Percentiles rank a stretch among this genome's conserved stretches.
Evolutionary conservation across 257 asterid genomes (phyloP).

Genomic region (Primulina eburnea): DNA sequence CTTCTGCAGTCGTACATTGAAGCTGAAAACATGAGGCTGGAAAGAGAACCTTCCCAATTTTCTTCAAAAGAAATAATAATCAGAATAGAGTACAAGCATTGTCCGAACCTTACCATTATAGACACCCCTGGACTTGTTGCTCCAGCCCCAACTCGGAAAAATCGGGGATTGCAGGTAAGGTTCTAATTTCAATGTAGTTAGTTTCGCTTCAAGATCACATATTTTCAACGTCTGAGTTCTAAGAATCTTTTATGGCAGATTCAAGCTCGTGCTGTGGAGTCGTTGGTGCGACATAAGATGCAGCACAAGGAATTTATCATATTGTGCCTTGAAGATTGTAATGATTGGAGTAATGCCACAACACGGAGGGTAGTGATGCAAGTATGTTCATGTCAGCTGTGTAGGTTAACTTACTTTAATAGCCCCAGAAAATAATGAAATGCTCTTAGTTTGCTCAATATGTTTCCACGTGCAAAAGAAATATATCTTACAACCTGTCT

Average conservation of each 20-base stretch:
- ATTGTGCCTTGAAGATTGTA: conserved; percentile 96
- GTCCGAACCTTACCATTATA: conserved; percentile 89
- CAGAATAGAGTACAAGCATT: conserved; percentile 73
- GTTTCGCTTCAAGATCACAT: conserved; percentile 20
- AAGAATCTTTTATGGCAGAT: conserved; percentile 45
- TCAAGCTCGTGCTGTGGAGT: conserved; percentile 95
- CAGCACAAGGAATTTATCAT: conserved; percentile 95
- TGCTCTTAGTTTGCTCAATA: neutral
- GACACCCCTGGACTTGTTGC: conserved; percentile 97
- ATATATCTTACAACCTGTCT: neutral
- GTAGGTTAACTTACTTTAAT: conserved; percentile 7
- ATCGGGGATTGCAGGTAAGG: conserved; percentile 81
- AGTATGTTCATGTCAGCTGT: conserved; percentile 38
- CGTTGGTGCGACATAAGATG: conserved; percentile 91
- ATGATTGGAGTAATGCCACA: conserved; percentile 96
- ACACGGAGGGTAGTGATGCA: conserved; percentile 97
- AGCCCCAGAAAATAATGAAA: neutral
- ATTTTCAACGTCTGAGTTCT: conserved; percentile 14
- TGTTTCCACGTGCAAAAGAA: neutral
- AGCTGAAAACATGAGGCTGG: conserved; percentile 95
- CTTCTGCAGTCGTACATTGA: conserved; percentile 71
- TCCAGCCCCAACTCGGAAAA: conserved; percentile 89
- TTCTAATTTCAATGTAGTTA: conserved; percentile 3
- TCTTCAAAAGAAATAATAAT: conserved; percentile 84
- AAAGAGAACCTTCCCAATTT: conserved; percentile 72